These are phyloP conservation scores for Candida arabinofermentans DNA, from an alignment of 805 yeast species.

Conservation along the genomic window DNA sequence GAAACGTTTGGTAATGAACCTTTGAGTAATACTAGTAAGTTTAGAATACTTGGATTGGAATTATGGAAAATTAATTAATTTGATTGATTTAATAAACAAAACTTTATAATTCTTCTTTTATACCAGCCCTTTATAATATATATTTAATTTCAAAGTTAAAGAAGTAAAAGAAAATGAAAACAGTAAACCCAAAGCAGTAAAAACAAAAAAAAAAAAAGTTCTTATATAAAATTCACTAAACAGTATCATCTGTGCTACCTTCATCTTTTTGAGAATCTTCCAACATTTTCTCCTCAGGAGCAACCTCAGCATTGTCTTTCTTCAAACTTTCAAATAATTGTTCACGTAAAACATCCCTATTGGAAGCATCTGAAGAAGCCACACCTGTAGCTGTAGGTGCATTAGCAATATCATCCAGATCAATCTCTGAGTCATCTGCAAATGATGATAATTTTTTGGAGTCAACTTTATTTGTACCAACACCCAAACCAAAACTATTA, in stretches of 20 bases:
- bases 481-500: conserved; percentile 16
- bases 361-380: neutral
- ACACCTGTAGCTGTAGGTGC: conserved; percentile 1
- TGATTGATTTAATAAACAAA: too few species aligned
- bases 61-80: conserved; percentile 66
- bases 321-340: conserved; percentile 10
- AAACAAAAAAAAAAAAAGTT: neutral
- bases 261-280: conserved; percentile 1
- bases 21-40: conserved; percentile 49
- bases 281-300: conserved; percentile 1
- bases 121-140: neutral
- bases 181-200: neutral
- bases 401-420: conserved; percentile 10
- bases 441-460: conserved; percentile 13
- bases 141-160: too few species aligned
- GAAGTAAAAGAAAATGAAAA: neutral
- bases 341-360: conserved; percentile 8
- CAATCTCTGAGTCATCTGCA: conserved; percentile 18
- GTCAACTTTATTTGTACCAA: conserved; percentile 9
- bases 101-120: neutral
- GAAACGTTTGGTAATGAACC: conserved; percentile 90
- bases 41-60: conserved; percentile 73
- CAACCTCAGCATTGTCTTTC: conserved; percentile 3
- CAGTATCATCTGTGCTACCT: neutral
- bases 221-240: neutral